A percentile compares a stretch with the other conserved stretches of the same genome.
Evolutionary conservation across 345 rosid species (phyloP).

Genomic region (Salix viminalis): DNA sequence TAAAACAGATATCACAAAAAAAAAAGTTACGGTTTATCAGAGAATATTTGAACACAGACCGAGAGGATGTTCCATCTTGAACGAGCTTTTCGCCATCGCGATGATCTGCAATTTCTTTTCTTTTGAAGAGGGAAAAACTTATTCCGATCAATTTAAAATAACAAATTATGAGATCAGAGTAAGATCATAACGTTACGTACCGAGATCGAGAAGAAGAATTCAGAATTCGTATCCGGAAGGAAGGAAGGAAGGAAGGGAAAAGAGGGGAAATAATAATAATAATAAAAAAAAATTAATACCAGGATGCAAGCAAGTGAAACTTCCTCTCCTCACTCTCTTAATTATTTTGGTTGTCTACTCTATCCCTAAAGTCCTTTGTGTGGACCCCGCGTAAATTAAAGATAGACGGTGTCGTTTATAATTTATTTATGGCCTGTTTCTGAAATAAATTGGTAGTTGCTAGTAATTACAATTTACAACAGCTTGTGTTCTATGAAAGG

Average conservation of each 20-base stretch:
- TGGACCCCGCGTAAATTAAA: neutral
- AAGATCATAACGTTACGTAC: neutral
- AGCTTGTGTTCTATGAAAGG: neutral
- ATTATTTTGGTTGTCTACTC: neutral
- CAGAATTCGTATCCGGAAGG: neutral
- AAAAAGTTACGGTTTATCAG: neutral
- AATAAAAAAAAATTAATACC: too few relatives aligned
- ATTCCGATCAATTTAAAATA: neutral
- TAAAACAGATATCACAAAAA: neutral
- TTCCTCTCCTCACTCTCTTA: neutral
- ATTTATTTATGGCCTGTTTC: neutral
- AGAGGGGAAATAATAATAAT: too few relatives aligned
- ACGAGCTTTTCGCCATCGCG: constrained; percentile 71
- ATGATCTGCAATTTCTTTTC: neutral
- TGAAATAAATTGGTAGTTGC: neutral
- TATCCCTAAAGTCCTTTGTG: neutral
- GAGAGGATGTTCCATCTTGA: constrained; percentile 89
- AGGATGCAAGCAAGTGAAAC: neutral
- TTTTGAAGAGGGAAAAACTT: neutral
- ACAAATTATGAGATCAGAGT: neutral
- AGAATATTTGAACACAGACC: constrained; percentile 40
- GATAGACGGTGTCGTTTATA: neutral
- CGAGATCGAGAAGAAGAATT: neutral
- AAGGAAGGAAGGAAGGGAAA: neutral
- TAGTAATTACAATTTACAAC: too few relatives aligned